Percentiles rank a stretch among this genome's conserved stretches.
Conservation (phyloP, 331 rosid genomes). For the Cydonia oblonga region DNA sequence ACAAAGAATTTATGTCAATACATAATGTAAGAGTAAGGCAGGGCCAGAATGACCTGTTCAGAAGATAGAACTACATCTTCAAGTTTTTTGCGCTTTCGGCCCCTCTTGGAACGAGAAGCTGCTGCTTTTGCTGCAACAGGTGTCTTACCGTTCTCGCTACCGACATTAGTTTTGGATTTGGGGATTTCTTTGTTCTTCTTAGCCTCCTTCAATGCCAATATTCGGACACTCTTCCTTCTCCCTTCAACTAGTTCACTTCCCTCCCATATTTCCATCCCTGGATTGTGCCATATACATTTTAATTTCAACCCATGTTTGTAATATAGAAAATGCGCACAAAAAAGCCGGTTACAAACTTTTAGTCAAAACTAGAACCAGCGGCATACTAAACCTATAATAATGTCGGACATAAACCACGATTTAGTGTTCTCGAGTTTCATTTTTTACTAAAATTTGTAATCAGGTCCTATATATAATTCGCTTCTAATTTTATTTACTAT, state of each 20-base stretch:
- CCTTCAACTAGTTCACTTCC: not conserved
- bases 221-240: constrained; percentile 26
- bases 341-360: not conserved
- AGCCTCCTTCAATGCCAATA: constrained; percentile 21
- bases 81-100: constrained; percentile 20
- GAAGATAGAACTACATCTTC: constrained; percentile 10
- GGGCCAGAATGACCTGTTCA: constrained; percentile 21
- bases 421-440: not conserved
- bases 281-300: not conserved
- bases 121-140: not conserved
- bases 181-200: constrained; percentile 3
- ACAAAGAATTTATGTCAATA: not conserved
- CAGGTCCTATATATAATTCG: fast-evolving
- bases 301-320: not conserved
- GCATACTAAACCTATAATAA: not conserved
- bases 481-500: not conserved
- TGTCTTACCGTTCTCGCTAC: not conserved
- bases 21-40: not conserved
- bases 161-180: not conserved
- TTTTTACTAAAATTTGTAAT: not conserved
- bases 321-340: not conserved
- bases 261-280: constrained; percentile 4
- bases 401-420: not conserved
- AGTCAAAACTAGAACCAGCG: not conserved
- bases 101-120: constrained; percentile 17